These are phyloP conservation scores for Prosopis cineraria DNA, from an alignment of 306 rosid genomes.

Conservation along the genomic window DNA sequence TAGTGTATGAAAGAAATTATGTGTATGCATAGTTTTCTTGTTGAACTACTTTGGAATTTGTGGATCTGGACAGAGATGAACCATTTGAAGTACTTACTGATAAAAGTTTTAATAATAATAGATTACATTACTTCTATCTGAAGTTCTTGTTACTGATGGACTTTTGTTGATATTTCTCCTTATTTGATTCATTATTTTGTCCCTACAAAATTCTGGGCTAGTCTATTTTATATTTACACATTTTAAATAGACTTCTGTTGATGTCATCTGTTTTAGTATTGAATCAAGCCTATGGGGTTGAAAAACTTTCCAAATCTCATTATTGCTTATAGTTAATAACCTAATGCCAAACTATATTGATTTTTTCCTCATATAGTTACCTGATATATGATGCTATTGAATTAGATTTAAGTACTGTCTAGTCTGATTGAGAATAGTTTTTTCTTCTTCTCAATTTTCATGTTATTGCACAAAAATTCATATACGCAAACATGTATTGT, in stretches of 20 bases:
- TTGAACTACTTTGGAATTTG: constrained; percentile 22
- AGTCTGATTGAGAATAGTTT: background rate
- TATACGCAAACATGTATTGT: no score
- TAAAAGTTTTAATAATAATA: constrained; percentile 7
- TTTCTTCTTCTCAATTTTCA: no score
- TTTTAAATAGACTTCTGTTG: no score
- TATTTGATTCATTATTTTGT: background rate
- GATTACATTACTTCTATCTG: background rate
- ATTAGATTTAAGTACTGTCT: background rate
- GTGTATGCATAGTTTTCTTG: constrained; percentile 16
- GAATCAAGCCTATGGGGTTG: no score
- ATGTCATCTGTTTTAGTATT: no score
- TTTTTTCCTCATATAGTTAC: no score
- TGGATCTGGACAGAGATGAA: background rate
- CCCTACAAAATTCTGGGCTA: no score
- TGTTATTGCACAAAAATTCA: no score
- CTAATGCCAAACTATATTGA: no score
- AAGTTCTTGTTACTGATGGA: background rate
- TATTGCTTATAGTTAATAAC: no score
- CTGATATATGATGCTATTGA: background rate
- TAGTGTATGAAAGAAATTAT: constrained; percentile 5
- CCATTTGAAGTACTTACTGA: constrained; percentile 1
- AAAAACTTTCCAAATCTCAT: no score
- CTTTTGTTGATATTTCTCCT: background rate
- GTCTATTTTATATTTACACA: no score